Base-by-base conservation (phyloP, 495 filamentous ascomycete species). In the Penicillium taxi region DNA sequence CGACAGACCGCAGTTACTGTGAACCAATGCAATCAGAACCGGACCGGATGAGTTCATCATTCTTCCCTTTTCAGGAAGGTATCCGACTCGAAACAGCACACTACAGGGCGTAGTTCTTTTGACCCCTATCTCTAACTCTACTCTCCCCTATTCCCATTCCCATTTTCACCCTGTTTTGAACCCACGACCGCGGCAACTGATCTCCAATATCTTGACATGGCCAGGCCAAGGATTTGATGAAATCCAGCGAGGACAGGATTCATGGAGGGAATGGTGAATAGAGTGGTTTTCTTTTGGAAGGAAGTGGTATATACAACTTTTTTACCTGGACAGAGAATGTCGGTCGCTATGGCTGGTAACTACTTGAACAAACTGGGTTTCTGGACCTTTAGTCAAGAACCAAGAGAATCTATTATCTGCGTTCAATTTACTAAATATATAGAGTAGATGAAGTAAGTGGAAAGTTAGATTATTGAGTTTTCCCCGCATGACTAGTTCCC, bases 211-310 rank as follows among this genome's bases (percentile, higher is more conserved):
- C 33, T 23, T 24, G 29, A 37, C 30, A 32, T 21, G 50, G 44
- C 16, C 37, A 28, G 26, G 34, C 35, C 25, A 62, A 15, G 26
- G 18, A 22, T 27, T 30, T 26, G 18, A 29, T 28, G 48, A 74
- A 81, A 47, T 38, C 57, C 63, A 72, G 46, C 70, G 71, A 71
- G 75, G 48, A 83, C 84, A 60, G 36, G 41, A 47, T 35, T 29
- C 30, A 34, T 37, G 43, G 40, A 34, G 35, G 18, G 17, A 36
- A 27, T 27, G 43, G 43, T 43, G 43, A 32, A 39, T 50, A 32
- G 39, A 40, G 26, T 11, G 7, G 6, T 9, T 13, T 29, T 40
- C 25, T 38, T 24, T 37, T 35, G 6, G 27, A 29, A 14, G 39
- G 41, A 26, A 46, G 35, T 29, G 26, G 33, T 39, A 22, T 18